Base-by-base conservation (phyloP, 2,329 filamentous ascomycete species). In the Chaetomiaceae sp. region DNA sequence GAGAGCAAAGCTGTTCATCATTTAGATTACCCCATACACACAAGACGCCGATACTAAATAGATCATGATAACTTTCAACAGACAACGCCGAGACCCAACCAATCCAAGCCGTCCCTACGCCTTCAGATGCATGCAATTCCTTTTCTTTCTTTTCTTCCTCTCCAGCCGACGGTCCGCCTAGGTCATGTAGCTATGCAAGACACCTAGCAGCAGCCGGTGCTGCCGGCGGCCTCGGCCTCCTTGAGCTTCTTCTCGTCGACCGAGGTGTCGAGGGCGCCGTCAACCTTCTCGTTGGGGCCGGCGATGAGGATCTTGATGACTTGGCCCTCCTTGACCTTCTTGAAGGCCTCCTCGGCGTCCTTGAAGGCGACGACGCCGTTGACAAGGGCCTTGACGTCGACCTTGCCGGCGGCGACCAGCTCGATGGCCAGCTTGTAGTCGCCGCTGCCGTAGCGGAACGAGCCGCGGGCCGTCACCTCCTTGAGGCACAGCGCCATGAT, bases 401-500 rank as follows among this genome's bases (percentile, higher is more conserved):
- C 80, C 66, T 81, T 82, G 44, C 87, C 87, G 21, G 72, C 77
- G 7, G 79, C 77, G 1, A 96, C 82, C 55, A 97, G 76, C 57
- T 89, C 82, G 40, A 96, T 77, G 4, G 89, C 89, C 6, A 91
- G 80, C 65, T 84, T 80, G 70, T 96, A 97, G 69, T 96, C 92
- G 17, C 91, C 91, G 48, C 82, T 80, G 3, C 85, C 85, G 69
- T 97, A 97, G 34, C 92, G 82, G 77, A 97, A 97, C 56, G 85
- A 91, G 19, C 92, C 92, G 65, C 86, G 87, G 41, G 87, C 78
- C 10, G 85, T 95, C 45, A 96, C 76, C 74, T 97, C 92, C 73
- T 96, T 96, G 44, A 84, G 78, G 68, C 90, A 95, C 65, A 95
- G 76, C 5, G 87, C 86, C 80, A 92, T 87, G 66, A 97, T 95